Conservation (phyloP, 78 protist species). For the Chrysochromulina parva region DNA sequence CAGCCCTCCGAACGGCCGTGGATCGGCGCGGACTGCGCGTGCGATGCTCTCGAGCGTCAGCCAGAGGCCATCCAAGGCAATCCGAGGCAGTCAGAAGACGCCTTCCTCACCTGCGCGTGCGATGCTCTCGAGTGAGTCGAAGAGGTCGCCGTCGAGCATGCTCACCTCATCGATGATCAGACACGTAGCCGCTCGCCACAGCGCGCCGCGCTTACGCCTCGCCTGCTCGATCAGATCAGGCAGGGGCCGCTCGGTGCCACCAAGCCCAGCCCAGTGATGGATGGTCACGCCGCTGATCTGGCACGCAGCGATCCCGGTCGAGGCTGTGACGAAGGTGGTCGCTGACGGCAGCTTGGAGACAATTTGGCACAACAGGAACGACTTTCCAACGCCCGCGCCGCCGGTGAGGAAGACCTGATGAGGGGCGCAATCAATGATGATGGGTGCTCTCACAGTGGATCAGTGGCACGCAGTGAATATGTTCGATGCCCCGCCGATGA, state of each 20-base stretch:
- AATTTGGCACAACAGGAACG: neutral
- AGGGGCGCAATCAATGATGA: neutral
- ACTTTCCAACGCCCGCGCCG: neutral
- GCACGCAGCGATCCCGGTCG: slow-evolving; percentile 83
- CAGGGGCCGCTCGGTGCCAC: slow-evolving; percentile 6
- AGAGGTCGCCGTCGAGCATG: slow-evolving; percentile 64
- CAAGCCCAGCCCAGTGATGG: slow-evolving; percentile 69
- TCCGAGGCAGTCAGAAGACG: too few relatives aligned
- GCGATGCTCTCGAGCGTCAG: slow-evolving; percentile 60
- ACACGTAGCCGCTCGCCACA: slow-evolving; percentile 59
- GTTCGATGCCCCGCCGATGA: too few relatives aligned
- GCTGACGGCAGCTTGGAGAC: neutral
- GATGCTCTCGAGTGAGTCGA: slow-evolving; percentile 67
- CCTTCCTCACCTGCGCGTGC: slow-evolving; percentile 25
- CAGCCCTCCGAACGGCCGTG: slow-evolving; percentile 83
- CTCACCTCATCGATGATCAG: slow-evolving; percentile 87
- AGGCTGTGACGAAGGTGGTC: slow-evolving; percentile 39
- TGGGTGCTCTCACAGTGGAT: neutral
- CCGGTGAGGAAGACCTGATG: slow-evolving; percentile 72
- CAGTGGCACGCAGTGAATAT: too few relatives aligned
- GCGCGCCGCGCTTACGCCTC: neutral
- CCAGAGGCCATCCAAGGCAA: neutral
- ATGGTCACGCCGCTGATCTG: slow-evolving; percentile 83
- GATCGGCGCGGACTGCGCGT: slow-evolving; percentile 11
- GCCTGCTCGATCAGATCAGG: neutral